These are phyloP conservation scores for Wallemia mellicola DNA, from an alignment of 1,284 basidiomycete species.

Conservation along the genomic window DNA sequence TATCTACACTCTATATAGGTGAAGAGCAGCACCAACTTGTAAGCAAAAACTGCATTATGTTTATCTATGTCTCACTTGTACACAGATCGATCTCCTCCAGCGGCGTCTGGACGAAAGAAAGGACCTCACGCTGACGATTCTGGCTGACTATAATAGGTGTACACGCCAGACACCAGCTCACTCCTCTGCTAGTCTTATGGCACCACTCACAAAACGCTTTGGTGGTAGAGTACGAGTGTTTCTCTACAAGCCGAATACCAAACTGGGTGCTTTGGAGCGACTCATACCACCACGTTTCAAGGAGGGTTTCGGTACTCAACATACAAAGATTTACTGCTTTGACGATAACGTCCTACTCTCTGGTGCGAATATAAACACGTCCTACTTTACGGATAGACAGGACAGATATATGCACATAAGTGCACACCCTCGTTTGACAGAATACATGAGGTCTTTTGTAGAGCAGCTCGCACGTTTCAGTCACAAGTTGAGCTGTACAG, in stretches of 20 bases:
- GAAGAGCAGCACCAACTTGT: conserved; percentile 36
- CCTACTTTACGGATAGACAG: conserved; percentile 83
- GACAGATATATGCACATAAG: conserved; percentile 67
- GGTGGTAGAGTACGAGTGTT: conserved; percentile 44
- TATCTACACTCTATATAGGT: conserved; percentile 61
- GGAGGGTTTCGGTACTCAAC: conserved; percentile 96
- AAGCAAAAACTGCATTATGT: too few relatives aligned
- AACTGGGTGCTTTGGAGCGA: conserved; percentile 39
- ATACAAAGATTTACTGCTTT: conserved; percentile 79
- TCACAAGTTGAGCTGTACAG: conserved; percentile 18
- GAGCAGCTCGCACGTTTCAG: conserved; percentile 39
- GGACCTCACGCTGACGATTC: conserved; percentile 35
- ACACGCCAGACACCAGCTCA: conserved; percentile 37
- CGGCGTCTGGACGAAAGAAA: conserved; percentile 29
- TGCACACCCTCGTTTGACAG: conserved; percentile 30
- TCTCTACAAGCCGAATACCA: conserved; percentile 51
- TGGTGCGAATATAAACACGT: conserved; percentile 78
- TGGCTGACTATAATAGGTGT: conserved; percentile 68
- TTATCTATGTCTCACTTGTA: too few relatives aligned
- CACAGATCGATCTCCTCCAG: not conserved
- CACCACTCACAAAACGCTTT: conserved; percentile 38
- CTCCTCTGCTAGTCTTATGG: conserved; percentile 39
- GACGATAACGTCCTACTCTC: conserved; percentile 78
- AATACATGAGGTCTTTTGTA: conserved; percentile 59
- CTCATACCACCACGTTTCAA: conserved; percentile 75